Base-by-base conservation (phyloP, 192 early-diverging fungal species). In the Phlyctochytrium planicorne region DNA sequence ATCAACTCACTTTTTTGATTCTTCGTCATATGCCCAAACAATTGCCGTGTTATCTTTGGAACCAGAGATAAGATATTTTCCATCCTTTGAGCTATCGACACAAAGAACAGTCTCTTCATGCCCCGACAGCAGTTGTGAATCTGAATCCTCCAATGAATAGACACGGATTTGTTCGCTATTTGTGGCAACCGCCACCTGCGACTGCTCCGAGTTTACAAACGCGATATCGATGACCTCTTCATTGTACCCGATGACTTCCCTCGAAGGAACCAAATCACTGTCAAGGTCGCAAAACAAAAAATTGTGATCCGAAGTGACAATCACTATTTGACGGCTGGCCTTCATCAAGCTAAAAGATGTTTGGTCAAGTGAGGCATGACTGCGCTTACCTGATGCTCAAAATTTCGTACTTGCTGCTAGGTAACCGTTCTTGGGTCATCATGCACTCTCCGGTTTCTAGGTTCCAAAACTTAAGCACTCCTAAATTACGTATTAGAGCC, bases 221-320 rank as follows among this genome's bases (percentile, higher is more conserved):
- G 77, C 76, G 53, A 97, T 69, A 70, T 95, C 95, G 16, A 97
- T 87, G 33, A 99, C 86, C 66, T 99, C 97, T 63, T 99, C 93
- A 65, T 98, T 98, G 75, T 95, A 94, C 34, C 97, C 97, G 2
- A 93, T 89, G 73, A 97, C 89, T 74, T 95, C 91, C 64, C 90
- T 91, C 24, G 82, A 74, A 2, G 88, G 84, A 67, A 17, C 23
- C 20, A 80, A 60, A 30, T 52, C 59, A 2, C 33, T 33, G 20
- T 53, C 35, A 12, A 90, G 72, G 20, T 82, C 65, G 71, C 93
- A 94, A 53, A 96, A 87, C 37, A 93, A 59, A 65, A 99, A 83
- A 70, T 96, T 96, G 69, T 96, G 93, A 74, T 97, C 97, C 60
- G 87, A 91, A 20, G 94, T 97, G 16, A 94, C 78, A 0, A 87